Evolutionary conservation across 2,329 filamentous ascomycete genomes (phyloP), one percentile per base, ranked within the genome.

Genomic region (Neophaeococcomyces mojaviensis): DNA sequence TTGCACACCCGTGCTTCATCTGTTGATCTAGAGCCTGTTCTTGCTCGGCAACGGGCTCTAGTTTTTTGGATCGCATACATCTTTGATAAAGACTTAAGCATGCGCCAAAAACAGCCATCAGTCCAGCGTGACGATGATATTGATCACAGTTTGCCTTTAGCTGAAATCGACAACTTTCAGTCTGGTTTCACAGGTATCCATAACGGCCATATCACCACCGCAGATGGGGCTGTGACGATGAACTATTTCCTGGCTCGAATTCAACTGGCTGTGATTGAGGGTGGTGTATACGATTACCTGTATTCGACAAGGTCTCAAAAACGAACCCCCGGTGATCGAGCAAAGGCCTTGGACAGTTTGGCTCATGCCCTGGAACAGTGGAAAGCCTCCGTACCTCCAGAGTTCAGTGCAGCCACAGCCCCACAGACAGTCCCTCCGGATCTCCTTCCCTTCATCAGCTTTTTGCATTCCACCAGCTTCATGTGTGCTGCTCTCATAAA

Each of bases 1-100:
- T 33, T 54, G 15, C 49, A 54, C 39, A 44, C 30, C 51, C 52
- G 54, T 51, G 41, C 51, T 55, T 41, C 54, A 53, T 52, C 55
- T 46, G 36, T 28, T 31, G 31, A 41, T 36, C 39, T 52, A 15
- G 44, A 49, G 32, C n/a, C 44, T 31, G 22, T 37, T 19, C 22
- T 34, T 8, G 49, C 35, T n/a, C 30, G 28, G 28, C 54, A 61
- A 50, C 57, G 57, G 8, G 53, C 46, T 33, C 43, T 49, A 39
- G 59, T 61, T 42, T 60, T 62, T 46, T 62, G 60, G 59, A 43
- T 61, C 38, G 58, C 55, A 18, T 62, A 62, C 49, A 51, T 61
- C 36, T 56, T 62, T 15, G 69, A 71, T 49, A 66, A 65, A 43
- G 68, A 71, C 54, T 61, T 66, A 40, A 61, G 65, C 19, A 66